These are phyloP conservation scores for Xylaria sp. DNA, from an alignment of 2,329 filamentous ascomycete species.

Conservation along the genomic window DNA sequence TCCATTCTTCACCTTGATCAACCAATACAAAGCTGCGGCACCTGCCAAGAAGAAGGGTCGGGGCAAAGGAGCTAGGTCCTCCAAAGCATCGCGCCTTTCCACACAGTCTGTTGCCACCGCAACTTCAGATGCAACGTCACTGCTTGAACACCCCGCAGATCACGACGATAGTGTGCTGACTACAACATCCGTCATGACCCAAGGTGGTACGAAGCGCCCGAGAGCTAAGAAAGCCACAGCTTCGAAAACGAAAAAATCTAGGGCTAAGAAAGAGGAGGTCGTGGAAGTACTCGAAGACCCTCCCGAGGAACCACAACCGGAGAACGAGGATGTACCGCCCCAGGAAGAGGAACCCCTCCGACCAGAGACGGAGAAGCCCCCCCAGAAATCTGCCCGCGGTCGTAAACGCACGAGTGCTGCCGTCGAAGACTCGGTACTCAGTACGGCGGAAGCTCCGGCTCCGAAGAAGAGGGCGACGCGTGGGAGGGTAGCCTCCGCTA, in stretches of 20 bases:
- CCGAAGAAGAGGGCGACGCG: conserved; percentile 69
- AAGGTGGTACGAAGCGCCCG: conserved; percentile 60
- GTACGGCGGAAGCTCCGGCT: conserved; percentile 60
- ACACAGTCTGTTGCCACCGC: conserved; percentile 65
- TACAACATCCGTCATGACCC: conserved; percentile 68
- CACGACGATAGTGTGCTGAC: conserved; percentile 70
- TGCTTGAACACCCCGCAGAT: conserved; percentile 60
- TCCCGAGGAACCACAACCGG: conserved; percentile 21
- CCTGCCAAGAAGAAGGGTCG: conserved; percentile 64
- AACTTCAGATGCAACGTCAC: conserved; percentile 61
- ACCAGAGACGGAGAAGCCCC: conserved; percentile 46
- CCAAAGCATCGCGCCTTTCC: conserved; percentile 76
- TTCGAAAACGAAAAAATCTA: conserved; percentile 59
- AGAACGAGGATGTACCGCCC: conserved; percentile 35
- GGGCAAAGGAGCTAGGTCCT: conserved; percentile 67
- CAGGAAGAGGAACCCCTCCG: conserved; percentile 46
- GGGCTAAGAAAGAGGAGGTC: conserved; percentile 65
- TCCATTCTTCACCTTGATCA: conserved; percentile 80
- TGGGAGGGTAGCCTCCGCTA: conserved; percentile 49
- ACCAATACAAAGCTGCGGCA: conserved; percentile 59
- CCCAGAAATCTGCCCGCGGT: conserved; percentile 59
- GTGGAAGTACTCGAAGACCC: conserved; percentile 58
- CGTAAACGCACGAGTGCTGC: conserved; percentile 73
- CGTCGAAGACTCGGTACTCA: conserved; percentile 61
- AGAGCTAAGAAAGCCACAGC: conserved; percentile 67